Percentiles rank a stretch among this genome's conserved stretches.
phyloP scores from a whole-genome alignment of 2,329 filamentous ascomycete genomes.

The Phoma sp. region DNA sequence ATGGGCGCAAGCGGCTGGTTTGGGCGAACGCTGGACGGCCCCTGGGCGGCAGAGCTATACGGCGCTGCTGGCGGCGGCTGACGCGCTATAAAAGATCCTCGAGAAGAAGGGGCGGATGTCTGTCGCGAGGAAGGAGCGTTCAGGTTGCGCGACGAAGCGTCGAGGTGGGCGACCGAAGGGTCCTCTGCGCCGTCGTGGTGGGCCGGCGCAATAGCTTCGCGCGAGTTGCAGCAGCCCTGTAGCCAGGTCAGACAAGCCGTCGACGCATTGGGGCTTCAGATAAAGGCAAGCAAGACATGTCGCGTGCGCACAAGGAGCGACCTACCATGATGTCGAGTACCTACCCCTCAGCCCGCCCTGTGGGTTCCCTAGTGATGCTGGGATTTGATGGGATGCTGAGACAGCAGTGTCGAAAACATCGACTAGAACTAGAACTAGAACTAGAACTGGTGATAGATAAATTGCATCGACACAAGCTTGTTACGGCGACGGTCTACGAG shows the following conservation, averaged over 20 bases:
- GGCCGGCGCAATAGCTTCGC: background rate
- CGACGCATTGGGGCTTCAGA: background rate
- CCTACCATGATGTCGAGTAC: slow-evolving; percentile 14
- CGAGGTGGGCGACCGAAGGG: slow-evolving; percentile 9
- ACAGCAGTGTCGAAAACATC: slow-evolving; percentile 2
- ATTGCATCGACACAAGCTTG: slow-evolving; percentile 13
- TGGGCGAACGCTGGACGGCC: slow-evolving; percentile 25
- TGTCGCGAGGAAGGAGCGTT: slow-evolving; percentile 21
- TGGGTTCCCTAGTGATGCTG: slow-evolving; percentile 5
- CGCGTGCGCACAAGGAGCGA: slow-evolving; percentile 5
- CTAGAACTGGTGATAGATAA: slow-evolving; percentile 3
- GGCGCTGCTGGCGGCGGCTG: background rate
- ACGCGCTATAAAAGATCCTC: slow-evolving; percentile 4
- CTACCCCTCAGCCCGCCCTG: slow-evolving; percentile 11
- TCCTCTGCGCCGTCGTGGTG: slow-evolving; percentile 9
- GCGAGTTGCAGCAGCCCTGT: slow-evolving; percentile 26
- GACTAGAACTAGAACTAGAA: background rate
- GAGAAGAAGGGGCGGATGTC: slow-evolving; percentile 8
- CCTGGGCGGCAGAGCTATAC: slow-evolving; percentile 2
- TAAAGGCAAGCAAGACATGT: background rate
- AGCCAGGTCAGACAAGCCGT: background rate
- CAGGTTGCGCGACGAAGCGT: slow-evolving; percentile 28
- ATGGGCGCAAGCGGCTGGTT: slow-evolving; percentile 37
- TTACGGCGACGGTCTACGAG: slow-evolving; percentile 1
- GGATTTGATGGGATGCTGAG: slow-evolving; percentile 2